Evolutionary conservation across 2,329 filamentous ascomycete species (phyloP), one percentile per base, ranked within the genome.

Genomic region (Botrytis cinerea): DNA sequence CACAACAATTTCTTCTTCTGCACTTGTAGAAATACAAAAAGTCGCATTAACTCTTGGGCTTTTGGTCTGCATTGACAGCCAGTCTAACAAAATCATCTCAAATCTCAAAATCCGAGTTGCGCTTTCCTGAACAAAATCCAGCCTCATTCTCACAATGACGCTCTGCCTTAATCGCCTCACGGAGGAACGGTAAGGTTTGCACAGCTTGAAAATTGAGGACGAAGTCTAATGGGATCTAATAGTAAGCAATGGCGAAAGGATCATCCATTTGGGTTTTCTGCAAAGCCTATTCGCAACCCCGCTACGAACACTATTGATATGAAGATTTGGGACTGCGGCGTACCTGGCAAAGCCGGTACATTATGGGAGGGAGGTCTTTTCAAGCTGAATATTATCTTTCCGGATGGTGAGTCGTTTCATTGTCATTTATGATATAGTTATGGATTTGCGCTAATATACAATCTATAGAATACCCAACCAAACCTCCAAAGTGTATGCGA

Each of bases 361-460:
- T 91, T 98, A 35, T 99, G 96, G 96, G 95, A 97, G 80, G 95
- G 95, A n/a, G 96, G 96, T 2, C 85, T 98, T 18, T 98, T 98
- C 86, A 99, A 98, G 86, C 86, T 99, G 74, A 94, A 92, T 73
- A 92, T 99, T 79, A 90, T 88, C 18, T 99, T 99, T 79, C 96
- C 97, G 0, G 96, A 99, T 80, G 95, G 94, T 96, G 84, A 83
- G 90, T 84, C 60, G 4, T 25, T 48, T 35, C 16, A 43, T 45
- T n/a, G 12, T 12, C 28, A 16, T 57, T 28, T 4, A 45, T 6
- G 7, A 48, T n/a, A 25, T 51, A 12, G 32, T 48, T 25, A 18
- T 51, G 2, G 12, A 72, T 28, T 70, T 63, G 70, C 63, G 71
- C 79, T 82, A 76, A 81, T 63, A 40, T 51, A 71, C 35, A 70